phyloP scores from a whole-genome alignment of 768 basidiomycete genomes.

The Polyporus arcularius region DNA sequence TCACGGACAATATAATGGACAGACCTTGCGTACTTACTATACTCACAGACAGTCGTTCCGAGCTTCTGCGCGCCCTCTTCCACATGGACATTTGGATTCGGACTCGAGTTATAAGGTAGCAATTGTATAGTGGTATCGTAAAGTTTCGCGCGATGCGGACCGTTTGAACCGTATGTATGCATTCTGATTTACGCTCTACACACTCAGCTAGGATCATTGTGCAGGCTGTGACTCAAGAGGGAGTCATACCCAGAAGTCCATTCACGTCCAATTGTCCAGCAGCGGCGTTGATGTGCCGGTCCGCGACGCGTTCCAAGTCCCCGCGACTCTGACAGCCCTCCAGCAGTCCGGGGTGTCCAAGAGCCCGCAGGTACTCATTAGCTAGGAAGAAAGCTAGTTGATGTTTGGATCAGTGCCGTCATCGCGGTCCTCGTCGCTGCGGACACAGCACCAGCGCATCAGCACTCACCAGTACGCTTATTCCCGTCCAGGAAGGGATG shows the following conservation, averaged over 20 bases:
- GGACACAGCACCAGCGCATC: background rate
- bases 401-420: background rate
- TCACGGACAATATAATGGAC: background rate
- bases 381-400: constrained; percentile 30
- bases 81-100: too few species aligned
- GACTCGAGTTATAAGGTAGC: background rate
- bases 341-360: constrained; percentile 26
- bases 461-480: constrained; percentile 28
- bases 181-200: too few species aligned
- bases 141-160: too few species aligned
- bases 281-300: constrained; percentile 14
- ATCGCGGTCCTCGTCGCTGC: background rate
- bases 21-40: too few species aligned
- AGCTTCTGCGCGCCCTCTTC: too few species aligned
- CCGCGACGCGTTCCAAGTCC: constrained; percentile 8
- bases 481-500: constrained; percentile 34
- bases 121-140: background rate
- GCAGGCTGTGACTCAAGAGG: background rate
- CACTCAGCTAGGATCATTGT: too few species aligned
- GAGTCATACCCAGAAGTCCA: background rate
- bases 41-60: too few species aligned
- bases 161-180: too few species aligned
- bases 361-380: constrained; percentile 29
- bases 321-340: background rate
- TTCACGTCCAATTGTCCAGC: constrained; percentile 9